Evolutionary conservation across 139 green algal species (phyloP).

Genomic region (Micractinium sp.): DNA sequence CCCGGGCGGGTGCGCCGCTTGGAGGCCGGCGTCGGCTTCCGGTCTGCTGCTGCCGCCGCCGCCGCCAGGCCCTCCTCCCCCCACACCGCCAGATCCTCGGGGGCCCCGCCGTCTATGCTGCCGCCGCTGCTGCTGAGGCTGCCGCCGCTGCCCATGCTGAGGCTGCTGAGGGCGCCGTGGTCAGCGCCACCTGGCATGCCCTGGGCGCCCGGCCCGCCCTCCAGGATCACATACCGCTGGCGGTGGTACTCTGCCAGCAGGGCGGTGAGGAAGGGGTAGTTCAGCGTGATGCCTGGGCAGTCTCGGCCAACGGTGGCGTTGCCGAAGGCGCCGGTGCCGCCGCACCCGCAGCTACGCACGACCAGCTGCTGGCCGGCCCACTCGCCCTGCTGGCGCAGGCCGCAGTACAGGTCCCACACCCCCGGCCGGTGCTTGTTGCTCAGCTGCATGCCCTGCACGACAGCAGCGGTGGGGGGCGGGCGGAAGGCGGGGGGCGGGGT

Average conservation of each 20-base stretch:
- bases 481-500: background rate
- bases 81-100: background rate
- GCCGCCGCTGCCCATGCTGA: background rate
- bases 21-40: background rate
- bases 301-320: background rate
- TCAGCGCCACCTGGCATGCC: background rate
- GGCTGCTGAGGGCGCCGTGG: background rate
- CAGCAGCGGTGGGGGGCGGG: background rate
- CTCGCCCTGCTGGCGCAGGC: constrained; percentile 34
- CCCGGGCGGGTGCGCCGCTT: background rate
- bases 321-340: background rate
- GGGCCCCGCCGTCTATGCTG: background rate
- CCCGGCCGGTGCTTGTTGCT: constrained; percentile 41
- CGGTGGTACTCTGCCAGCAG: constrained; percentile 35
- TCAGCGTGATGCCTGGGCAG: constrained; percentile 17
- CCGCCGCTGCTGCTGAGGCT: background rate
- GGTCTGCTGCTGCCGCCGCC: background rate
- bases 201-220: background rate
- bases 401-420: constrained; percentile 55
- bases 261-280: constrained; percentile 30
- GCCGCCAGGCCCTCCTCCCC: background rate
- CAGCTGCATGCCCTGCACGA: constrained; percentile 30
- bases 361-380: constrained; percentile 49
- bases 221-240: constrained; percentile 28
- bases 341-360: background rate